Conservation (phyloP, 116 monocot genomes). For the Phalaenopsis hybrid region DNA sequence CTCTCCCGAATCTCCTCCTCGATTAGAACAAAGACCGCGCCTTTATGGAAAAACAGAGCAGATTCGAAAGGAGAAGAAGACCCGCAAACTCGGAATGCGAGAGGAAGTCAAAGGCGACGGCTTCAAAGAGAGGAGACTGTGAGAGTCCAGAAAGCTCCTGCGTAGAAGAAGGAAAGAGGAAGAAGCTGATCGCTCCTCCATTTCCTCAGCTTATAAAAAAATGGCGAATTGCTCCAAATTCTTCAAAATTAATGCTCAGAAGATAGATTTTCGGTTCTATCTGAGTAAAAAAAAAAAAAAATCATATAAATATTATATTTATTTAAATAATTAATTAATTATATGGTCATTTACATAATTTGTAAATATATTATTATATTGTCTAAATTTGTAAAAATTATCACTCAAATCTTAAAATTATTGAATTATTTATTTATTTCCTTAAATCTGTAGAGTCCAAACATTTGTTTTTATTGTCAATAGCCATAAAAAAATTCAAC, state of each 20-base stretch:
- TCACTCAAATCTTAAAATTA: too few relatives aligned
- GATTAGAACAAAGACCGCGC: not conserved
- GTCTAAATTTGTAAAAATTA: too few relatives aligned
- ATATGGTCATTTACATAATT: too few relatives aligned
- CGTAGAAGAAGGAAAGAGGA: not conserved
- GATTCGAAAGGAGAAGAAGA: not conserved
- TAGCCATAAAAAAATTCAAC: too few relatives aligned
- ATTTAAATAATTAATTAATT: too few relatives aligned
- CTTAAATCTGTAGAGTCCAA: too few relatives aligned
- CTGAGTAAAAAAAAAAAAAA: too few relatives aligned
- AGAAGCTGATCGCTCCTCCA: not conserved
- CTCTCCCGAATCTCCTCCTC: conserved; percentile 2
- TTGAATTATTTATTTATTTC: too few relatives aligned
- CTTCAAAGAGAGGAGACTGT: not conserved
- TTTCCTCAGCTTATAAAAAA: not conserved
- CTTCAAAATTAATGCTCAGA: not conserved
- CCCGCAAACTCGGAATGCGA: not conserved
- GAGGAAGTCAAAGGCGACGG: conserved; percentile 6
- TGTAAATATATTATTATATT: too few relatives aligned
- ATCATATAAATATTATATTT: too few relatives aligned
- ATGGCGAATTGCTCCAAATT: not conserved
- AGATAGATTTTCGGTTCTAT: too few relatives aligned
- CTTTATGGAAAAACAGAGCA: not conserved
- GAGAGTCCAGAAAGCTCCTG: not conserved
- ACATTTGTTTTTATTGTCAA: too few relatives aligned